Percentiles rank a stretch among this genome's conserved stretches.
Conservation (phyloP, 2,329 filamentous ascomycete species). For the Arthrobotrys megalospora region DNA sequence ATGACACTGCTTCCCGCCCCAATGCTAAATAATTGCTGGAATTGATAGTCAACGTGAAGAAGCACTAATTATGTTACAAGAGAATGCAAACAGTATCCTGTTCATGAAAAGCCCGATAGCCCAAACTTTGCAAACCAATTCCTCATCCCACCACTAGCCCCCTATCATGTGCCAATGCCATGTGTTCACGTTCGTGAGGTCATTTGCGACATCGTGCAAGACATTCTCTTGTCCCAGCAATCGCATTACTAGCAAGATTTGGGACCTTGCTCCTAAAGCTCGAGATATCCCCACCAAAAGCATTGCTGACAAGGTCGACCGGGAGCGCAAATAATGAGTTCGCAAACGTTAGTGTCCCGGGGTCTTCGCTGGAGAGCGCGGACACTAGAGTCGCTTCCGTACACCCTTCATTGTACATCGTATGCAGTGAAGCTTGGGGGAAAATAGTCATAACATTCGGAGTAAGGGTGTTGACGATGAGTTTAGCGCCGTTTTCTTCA, state of each 20-base stretch:
- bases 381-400: conserved; percentile 71
- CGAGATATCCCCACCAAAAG: conserved; percentile 67
- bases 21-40: too few relatives aligned
- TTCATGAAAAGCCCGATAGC: too few relatives aligned
- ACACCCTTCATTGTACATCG: conserved; percentile 72
- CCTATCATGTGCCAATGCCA: too few relatives aligned
- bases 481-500: conserved; percentile 71
- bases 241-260: conserved; percentile 49
- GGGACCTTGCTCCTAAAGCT: conserved; percentile 26
- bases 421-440: conserved; percentile 70
- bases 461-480: conserved; percentile 68
- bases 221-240: conserved; percentile 49
- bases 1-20: too few relatives aligned
- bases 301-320: conserved; percentile 68
- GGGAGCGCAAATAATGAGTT: conserved; percentile 69
- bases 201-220: conserved; percentile 35
- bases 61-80: too few relatives aligned
- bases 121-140: too few relatives aligned
- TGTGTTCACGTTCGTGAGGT: not conserved
- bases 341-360: conserved; percentile 71
- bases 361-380: conserved; percentile 70
- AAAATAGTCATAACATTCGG: conserved; percentile 72
- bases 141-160: too few relatives aligned
- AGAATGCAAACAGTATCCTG: too few relatives aligned
- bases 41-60: too few relatives aligned